These are phyloP conservation scores for Venturiaceae sp. DNA, from an alignment of 2,329 filamentous ascomycete species.

Conservation along the genomic window DNA sequence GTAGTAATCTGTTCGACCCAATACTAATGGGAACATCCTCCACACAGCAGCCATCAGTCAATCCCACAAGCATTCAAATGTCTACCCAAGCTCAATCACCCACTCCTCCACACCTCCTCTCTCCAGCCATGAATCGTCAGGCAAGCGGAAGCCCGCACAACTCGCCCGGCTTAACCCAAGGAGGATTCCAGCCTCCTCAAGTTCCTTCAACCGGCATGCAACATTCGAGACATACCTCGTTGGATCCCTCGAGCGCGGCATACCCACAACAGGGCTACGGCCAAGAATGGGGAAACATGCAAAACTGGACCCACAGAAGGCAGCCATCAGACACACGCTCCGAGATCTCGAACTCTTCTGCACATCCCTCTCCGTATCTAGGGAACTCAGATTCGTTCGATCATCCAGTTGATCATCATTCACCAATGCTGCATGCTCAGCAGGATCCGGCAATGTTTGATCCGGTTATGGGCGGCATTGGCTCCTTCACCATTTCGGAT, in stretches of 20 bases:
- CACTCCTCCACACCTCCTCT: slow-evolving; percentile 47
- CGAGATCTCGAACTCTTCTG: slow-evolving; percentile 67
- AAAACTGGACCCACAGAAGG: slow-evolving; percentile 67
- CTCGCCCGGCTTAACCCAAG: slow-evolving; percentile 45
- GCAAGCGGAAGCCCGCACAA: slow-evolving; percentile 42
- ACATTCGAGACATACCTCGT: slow-evolving; percentile 50
- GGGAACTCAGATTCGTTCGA: slow-evolving; percentile 70
- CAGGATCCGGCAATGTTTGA: slow-evolving; percentile 66
- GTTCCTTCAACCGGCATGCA: slow-evolving; percentile 24
- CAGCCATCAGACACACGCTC: slow-evolving; percentile 79
- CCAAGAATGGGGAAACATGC: slow-evolving; percentile 50
- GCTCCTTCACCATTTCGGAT: slow-evolving; percentile 72
- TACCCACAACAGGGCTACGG: slow-evolving; percentile 42
- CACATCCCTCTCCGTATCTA: slow-evolving; percentile 73
- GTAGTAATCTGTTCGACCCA: slow-evolving; percentile 9
- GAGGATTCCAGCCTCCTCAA: slow-evolving; percentile 41
- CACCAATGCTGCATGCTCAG: slow-evolving; percentile 66
- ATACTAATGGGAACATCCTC: background rate
- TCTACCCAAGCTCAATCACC: slow-evolving; percentile 39
- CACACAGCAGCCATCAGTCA: slow-evolving; percentile 31
- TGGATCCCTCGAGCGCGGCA: slow-evolving; percentile 51
- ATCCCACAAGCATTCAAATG: slow-evolving; percentile 40
- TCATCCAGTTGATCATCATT: slow-evolving; percentile 54
- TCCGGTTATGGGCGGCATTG: slow-evolving; percentile 61
- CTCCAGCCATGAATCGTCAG: slow-evolving; percentile 40